Evolutionary conservation across 2,329 filamentous ascomycete species (phyloP).

Genomic region (Pseudocercospora vitis): DNA sequence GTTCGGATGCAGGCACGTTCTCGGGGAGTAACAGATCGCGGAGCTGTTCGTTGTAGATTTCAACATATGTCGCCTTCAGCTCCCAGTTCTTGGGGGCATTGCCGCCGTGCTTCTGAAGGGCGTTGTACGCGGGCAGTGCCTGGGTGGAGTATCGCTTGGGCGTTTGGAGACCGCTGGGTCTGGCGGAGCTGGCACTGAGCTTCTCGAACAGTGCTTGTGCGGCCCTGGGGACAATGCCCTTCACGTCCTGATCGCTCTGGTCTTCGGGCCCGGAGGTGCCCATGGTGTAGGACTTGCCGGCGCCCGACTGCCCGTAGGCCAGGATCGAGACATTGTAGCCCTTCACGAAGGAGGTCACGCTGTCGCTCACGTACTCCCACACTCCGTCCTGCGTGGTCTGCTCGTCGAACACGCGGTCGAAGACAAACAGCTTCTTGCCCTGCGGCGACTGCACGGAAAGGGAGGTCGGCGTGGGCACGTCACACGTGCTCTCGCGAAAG

Average conservation of each 20-base stretch:
- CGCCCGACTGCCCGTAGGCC: slow-evolving; percentile 95
- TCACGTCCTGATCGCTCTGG: slow-evolving; percentile 33
- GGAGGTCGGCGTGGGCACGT: slow-evolving; percentile 81
- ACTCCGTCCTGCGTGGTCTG: slow-evolving; percentile 82
- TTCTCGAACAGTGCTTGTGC: slow-evolving; percentile 85
- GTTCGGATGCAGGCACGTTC: slow-evolving; percentile 65
- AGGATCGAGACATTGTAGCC: slow-evolving; percentile 98
- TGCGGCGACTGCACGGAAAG: slow-evolving; percentile 87
- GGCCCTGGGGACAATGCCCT: slow-evolving; percentile 93
- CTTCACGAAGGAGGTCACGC: slow-evolving; percentile 84
- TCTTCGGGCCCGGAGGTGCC: slow-evolving; percentile 85
- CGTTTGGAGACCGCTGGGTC: slow-evolving; percentile 69
- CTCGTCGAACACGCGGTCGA: slow-evolving; percentile 88
- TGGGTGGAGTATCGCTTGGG: slow-evolving; percentile 74
- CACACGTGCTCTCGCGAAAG: slow-evolving; percentile 90
- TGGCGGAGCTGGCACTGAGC: slow-evolving; percentile 66
- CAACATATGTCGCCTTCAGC: slow-evolving; percentile 70
- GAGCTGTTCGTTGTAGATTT: slow-evolving; percentile 97
- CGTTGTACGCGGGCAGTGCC: slow-evolving; percentile 49
- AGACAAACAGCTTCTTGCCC: slow-evolving; percentile 92
- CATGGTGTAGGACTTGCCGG: slow-evolving; percentile 99
- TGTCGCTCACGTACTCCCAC: slow-evolving; percentile 92
- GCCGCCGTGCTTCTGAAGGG: slow-evolving; percentile 42
- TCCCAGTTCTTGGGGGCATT: slow-evolving; percentile 75
- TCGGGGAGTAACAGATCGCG: slow-evolving; percentile 86